These are phyloP conservation scores for Paramecium sonneborni DNA, from an alignment of 73 alveolate species.

Conservation along the genomic window DNA sequence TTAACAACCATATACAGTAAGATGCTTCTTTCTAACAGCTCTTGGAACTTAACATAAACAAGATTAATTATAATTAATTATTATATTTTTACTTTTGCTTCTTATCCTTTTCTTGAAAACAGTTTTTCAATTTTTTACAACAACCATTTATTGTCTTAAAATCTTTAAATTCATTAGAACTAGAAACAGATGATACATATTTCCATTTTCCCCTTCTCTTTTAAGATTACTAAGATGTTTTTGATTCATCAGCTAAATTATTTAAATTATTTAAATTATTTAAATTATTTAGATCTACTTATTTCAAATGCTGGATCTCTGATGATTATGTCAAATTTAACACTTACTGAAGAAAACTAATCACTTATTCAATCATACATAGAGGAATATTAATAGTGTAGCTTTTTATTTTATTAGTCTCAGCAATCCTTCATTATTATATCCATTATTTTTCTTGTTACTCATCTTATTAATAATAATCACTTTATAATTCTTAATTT, in stretches of 20 bases:
- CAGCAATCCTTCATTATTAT: neutral
- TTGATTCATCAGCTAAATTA: constrained; percentile 37
- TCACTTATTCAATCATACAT: neutral
- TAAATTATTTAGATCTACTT: neutral
- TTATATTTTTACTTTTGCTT: constrained; percentile 13
- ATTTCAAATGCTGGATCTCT: constrained; percentile 8
- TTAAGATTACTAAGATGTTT: neutral
- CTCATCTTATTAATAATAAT: neutral
- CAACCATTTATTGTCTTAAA: constrained; percentile 89
- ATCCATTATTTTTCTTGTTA: neutral
- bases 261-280: neutral
- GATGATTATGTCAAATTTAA: neutral
- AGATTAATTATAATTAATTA: constrained; percentile 45
- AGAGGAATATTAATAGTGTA: neutral
- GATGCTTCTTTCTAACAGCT: constrained; percentile 77
- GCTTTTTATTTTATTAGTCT: neutral
- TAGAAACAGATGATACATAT: constrained; percentile 58
- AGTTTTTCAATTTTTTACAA: constrained; percentile 89
- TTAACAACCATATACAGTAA: constrained; percentile 87
- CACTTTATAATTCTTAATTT: too few relatives aligned
- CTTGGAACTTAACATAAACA: constrained; percentile 91
- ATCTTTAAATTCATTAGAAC: constrained; percentile 25
- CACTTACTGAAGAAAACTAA: neutral
- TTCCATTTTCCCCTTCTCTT: constrained; percentile 34
- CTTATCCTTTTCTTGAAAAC: constrained; percentile 84